A percentile compares a stretch with the other conserved stretches of the same genome.
These are phyloP conservation scores for Ophiostoma ips DNA, from an alignment of 2,329 filamentous ascomycete genomes.

Conservation along the genomic window DNA sequence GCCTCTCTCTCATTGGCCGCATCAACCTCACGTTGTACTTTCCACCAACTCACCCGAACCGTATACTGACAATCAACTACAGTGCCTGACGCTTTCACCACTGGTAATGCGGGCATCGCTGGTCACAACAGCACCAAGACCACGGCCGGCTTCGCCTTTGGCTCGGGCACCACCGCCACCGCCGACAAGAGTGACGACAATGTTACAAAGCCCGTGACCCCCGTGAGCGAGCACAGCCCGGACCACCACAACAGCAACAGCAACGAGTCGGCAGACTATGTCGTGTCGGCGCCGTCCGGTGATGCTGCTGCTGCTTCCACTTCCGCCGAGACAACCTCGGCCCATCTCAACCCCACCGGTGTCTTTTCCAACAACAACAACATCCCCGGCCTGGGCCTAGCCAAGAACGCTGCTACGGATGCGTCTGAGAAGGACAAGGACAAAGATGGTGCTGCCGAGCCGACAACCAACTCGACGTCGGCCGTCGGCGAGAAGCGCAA, in stretches of 20 bases:
- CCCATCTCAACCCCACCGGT: neutral
- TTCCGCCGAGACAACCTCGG: neutral
- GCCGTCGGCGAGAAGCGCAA: constrained; percentile 16
- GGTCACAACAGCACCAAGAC: neutral
- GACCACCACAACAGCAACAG: neutral
- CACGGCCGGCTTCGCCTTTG: neutral
- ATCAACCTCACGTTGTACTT: neutral
- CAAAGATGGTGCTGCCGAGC: neutral
- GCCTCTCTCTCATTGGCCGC: neutral
- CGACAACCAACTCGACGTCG: neutral
- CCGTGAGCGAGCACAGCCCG: constrained; percentile 2
- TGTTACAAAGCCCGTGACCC: constrained; percentile 6
- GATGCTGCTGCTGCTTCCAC: neutral
- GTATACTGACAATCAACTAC: too few species aligned
- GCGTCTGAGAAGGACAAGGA: too few species aligned
- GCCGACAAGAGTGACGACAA: neutral
- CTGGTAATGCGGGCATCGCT: neutral
- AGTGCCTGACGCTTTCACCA: neutral
- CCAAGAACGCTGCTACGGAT: neutral
- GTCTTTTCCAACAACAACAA: neutral
- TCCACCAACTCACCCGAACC: neutral
- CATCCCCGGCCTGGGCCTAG: neutral
- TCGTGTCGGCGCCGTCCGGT: too few species aligned
- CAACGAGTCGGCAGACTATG: neutral
- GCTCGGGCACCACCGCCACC: neutral